Evolutionary conservation across 345 rosid genomes (phyloP).

Genomic region (Isatis tinctoria): DNA sequence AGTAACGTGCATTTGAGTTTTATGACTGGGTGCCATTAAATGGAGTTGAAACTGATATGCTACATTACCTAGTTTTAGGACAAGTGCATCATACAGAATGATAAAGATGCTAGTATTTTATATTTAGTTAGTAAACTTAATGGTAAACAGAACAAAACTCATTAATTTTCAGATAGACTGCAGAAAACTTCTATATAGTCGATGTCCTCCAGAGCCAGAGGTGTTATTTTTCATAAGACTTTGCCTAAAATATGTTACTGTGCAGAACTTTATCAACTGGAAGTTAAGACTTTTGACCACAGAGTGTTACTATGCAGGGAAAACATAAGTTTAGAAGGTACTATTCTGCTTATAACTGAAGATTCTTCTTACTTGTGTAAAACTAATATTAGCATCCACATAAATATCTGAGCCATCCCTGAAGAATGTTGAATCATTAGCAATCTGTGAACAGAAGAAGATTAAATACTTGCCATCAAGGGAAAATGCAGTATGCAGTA

Average conservation of each 20-base stretch:
- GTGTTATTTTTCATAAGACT: neutral
- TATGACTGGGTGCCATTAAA: neutral
- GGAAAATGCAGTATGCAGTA: conserved; percentile 6
- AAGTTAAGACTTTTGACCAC: neutral
- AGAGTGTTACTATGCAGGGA: conserved; percentile 10
- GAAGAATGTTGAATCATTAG: conserved; percentile 66
- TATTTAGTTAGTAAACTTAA: neutral
- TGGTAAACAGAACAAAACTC: neutral
- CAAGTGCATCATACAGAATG: neutral
- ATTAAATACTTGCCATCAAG: conserved; percentile 14
- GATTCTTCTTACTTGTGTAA: conserved; percentile 66
- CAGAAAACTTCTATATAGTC: neutral
- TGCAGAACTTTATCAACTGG: conserved; percentile 9
- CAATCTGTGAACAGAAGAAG: conserved; percentile 49
- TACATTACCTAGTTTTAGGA: conserved; percentile 6
- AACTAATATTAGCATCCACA: conserved; percentile 77
- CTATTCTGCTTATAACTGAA: conserved; percentile 1
- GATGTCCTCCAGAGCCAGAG: conserved; percentile 5
- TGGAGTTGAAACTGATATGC: neutral
- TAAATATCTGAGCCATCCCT: conserved; percentile 91
- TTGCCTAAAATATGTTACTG: neutral
- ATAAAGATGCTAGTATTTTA: neutral
- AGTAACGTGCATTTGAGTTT: neutral
- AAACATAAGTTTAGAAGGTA: neutral
- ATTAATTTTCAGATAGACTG: conserved; percentile 2